Base-by-base conservation (phyloP, 306 rosid genomes). In the Lathyrus sativus region DNA sequence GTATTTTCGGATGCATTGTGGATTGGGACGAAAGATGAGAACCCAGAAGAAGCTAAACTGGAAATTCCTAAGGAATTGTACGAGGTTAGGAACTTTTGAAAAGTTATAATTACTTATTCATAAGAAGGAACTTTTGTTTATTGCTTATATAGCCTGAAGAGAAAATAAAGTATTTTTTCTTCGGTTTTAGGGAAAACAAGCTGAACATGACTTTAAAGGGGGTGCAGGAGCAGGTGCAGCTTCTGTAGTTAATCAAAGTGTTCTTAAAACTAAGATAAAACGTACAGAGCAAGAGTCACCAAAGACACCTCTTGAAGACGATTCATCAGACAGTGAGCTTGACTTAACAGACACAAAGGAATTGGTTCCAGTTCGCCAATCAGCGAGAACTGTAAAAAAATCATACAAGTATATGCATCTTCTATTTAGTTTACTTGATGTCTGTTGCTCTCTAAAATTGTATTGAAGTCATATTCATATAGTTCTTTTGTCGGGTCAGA, bases 1-100 rank as follows among this genome's bases (percentile, higher is more conserved):
- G 90, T 88, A 76, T 92, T 92, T 80, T 88, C 98, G 31, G 89
- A 92, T 54, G 98, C 90, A 17, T 92, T 96, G 93, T 92, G 98
- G 96, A 88, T 92, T 62, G 98, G 98, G 68, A 85, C 48, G 49
- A 80, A 85, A 82, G 96, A 78, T 17, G 91, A 90, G 65, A 90
- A 92, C 76, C 96, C 96, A 3, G 87, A 86, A 65, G 98, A 92
- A 84, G 73, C 72, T 56, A 82, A 55, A 69, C 91, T 92, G 46
- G 91, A 92, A 63, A 83, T 90, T 74, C 98, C 98, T 11, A 80
- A 77, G 72, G 93, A 90, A 72, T 49, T 88, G 67, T 76, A 48
- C 31, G 80, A 74, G 82, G 98, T 86, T 68, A 51, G 87, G 55
- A 11, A 55, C 65, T 74, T 58, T 70, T 14, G 24, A 33, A 70